A percentile compares a stretch with the other conserved stretches of the same genome.
Conservation (phyloP, 75 land plant genomes). For the Cryptomeria japonica region DNA sequence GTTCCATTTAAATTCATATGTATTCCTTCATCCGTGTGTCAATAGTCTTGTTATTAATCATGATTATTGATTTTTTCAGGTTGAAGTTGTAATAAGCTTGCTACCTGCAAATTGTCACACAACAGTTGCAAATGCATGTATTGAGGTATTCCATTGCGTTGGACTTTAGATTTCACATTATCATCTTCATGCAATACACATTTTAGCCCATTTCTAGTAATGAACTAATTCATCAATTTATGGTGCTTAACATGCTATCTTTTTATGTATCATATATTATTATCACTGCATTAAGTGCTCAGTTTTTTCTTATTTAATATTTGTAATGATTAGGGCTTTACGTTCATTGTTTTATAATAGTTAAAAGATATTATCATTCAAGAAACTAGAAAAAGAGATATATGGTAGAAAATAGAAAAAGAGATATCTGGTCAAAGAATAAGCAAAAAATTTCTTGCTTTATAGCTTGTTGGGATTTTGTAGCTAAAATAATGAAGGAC, state of each 20-base stretch:
- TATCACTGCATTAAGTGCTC: not conserved
- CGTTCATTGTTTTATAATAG: not conserved
- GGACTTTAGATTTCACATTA: not conserved
- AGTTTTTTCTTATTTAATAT: not conserved
- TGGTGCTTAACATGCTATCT: not conserved
- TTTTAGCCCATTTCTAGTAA: not conserved
- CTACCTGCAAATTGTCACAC: constrained; percentile 87
- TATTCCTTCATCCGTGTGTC: not conserved
- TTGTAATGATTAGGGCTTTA: not conserved
- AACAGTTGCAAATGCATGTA: constrained; percentile 78
- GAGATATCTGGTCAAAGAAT: not conserved
- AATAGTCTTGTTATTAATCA: not conserved
- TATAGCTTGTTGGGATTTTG: not conserved
- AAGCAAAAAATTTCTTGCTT: not conserved
- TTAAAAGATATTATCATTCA: not conserved
- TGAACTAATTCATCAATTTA: not conserved
- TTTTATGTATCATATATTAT: not conserved
- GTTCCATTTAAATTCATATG: not conserved
- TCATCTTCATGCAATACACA: not conserved
- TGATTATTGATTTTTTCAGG: constrained; percentile 49
- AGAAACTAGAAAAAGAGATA: not conserved
- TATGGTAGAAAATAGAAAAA: not conserved
- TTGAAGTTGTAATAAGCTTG: constrained; percentile 89
- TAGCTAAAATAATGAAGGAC: not conserved
- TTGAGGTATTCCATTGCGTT: constrained; percentile 61